A percentile compares a stretch with the other conserved stretches of the same genome.
phyloP scores from a whole-genome alignment of 1,139 yeast genomes.

The Yamadazyma spencermartinsiae region DNA sequence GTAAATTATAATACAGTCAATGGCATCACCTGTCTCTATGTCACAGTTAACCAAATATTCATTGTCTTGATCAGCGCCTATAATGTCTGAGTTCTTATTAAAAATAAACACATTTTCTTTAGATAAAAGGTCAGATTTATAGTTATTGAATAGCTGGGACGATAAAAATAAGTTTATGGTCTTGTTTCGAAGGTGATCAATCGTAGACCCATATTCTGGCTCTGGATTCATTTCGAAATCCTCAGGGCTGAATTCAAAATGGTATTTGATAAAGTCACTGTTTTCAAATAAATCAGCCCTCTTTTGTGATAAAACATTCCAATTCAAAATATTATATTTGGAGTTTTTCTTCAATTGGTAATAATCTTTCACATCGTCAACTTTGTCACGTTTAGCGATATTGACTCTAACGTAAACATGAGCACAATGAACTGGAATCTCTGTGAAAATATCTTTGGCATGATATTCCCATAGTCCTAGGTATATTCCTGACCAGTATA shows the following conservation, averaged over 20 bases:
- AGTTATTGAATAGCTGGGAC: slow-evolving; percentile 43
- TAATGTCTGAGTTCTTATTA: slow-evolving; percentile 29
- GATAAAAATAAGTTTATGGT: slow-evolving; percentile 52
- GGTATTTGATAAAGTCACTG: slow-evolving; percentile 52
- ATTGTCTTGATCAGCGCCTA: slow-evolving; percentile 32
- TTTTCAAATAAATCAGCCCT: slow-evolving; percentile 24
- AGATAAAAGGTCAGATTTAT: slow-evolving; percentile 19
- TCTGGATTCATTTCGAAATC: slow-evolving; percentile 61
- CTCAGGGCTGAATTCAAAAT: slow-evolving; percentile 79
- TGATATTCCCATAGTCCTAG: slow-evolving; percentile 58
- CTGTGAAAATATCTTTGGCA: slow-evolving; percentile 65
- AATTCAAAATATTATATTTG: slow-evolving; percentile 27
- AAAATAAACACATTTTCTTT: slow-evolving; percentile 28
- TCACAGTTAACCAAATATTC: slow-evolving; percentile 59
- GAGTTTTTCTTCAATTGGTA: slow-evolving; percentile 29
- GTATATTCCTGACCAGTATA: slow-evolving; percentile 51
- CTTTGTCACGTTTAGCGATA: slow-evolving; percentile 25
- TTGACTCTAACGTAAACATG: slow-evolving; percentile 61
- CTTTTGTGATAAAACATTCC: slow-evolving; percentile 28
- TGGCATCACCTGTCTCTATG: slow-evolving; percentile 67
- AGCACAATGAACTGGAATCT: slow-evolving; percentile 77
- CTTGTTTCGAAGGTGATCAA: slow-evolving; percentile 59
- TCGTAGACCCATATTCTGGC: slow-evolving; percentile 70
- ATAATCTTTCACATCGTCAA: slow-evolving; percentile 24
- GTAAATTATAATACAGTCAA: slow-evolving; percentile 45